phyloP scores from a whole-genome alignment of 2,329 filamentous ascomycete species.

The Sclerotinia subarctica region DNA sequence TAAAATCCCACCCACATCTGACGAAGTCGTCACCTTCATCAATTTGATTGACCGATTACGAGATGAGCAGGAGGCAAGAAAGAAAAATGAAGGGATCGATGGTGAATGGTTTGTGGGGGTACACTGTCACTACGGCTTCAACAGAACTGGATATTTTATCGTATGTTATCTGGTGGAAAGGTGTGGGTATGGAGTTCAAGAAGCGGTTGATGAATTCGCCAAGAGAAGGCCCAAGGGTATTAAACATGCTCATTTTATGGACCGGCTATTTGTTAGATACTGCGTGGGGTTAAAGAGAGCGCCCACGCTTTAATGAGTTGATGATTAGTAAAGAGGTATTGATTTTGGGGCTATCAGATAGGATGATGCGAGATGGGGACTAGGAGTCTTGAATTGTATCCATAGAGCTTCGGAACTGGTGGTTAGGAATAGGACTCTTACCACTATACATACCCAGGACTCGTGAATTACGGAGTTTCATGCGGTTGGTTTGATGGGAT shows the following conservation, averaged over 20 bases:
- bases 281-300: slow-evolving; percentile 40
- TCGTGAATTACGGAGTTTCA: background rate
- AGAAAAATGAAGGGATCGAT: slow-evolving; percentile 43
- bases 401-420: background rate
- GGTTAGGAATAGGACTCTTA: background rate
- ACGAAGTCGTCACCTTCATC: slow-evolving; percentile 54
- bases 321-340: background rate
- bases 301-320: slow-evolving; percentile 32
- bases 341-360: background rate
- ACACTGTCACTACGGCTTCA: slow-evolving; percentile 93
- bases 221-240: slow-evolving; percentile 75
- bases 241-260: slow-evolving; percentile 83
- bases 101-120: slow-evolving; percentile 64
- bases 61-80: slow-evolving; percentile 49
- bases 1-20: slow-evolving; percentile 71
- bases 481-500: background rate
- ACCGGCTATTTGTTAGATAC: slow-evolving; percentile 79
- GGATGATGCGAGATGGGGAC: background rate
- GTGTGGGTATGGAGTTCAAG: slow-evolving; percentile 66
- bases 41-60: slow-evolving; percentile 58
- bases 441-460: background rate
- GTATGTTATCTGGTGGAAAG: slow-evolving; percentile 87
- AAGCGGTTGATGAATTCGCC: slow-evolving; percentile 77
- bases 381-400: background rate
- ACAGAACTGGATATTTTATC: slow-evolving; percentile 88